These are phyloP conservation scores for Hyphodiscus hymeniophilus DNA, from an alignment of 495 filamentous ascomycete species.

Conservation along the genomic window DNA sequence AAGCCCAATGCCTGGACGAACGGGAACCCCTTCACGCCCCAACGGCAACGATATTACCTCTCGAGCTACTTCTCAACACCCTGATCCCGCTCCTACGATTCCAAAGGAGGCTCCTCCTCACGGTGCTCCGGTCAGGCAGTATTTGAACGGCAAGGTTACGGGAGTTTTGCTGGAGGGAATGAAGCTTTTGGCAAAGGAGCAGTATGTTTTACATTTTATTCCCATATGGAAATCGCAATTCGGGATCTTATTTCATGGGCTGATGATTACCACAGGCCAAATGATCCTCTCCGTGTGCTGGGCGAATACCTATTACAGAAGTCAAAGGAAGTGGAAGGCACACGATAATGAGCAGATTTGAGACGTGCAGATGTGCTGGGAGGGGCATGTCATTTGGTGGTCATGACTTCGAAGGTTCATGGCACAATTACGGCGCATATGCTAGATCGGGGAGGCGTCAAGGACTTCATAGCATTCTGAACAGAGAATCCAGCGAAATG, in stretches of 20 bases:
- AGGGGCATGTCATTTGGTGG: too few relatives aligned
- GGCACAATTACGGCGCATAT: not conserved
- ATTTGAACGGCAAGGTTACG: slow-evolving; percentile 84
- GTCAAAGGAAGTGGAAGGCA: slow-evolving; percentile 63
- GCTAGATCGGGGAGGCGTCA: not conserved
- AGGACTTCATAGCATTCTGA: not conserved
- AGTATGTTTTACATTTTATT: slow-evolving; percentile 45
- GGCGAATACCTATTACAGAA: slow-evolving; percentile 80
- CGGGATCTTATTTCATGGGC: not conserved
- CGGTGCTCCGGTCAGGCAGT: slow-evolving; percentile 79
- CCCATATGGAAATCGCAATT: not conserved
- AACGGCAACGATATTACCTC: slow-evolving; percentile 21
- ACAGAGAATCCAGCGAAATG: not conserved
- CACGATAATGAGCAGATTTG: not conserved
- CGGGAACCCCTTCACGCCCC: slow-evolving; percentile 18
- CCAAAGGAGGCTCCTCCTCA: slow-evolving; percentile 51
- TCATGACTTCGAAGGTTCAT: too few relatives aligned
- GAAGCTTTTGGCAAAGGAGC: slow-evolving; percentile 76
- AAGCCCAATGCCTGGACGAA: slow-evolving; percentile 20
- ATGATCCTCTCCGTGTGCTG: slow-evolving; percentile 76
- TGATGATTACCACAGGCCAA: slow-evolving; percentile 44
- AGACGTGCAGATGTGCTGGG: too few relatives aligned
- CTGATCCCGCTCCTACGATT: slow-evolving; percentile 36
- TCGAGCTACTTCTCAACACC: slow-evolving; percentile 42
- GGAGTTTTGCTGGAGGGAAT: slow-evolving; percentile 81